These are phyloP conservation scores for Xylariaceae sp. DNA, from an alignment of 2,329 filamentous ascomycete genomes.

Conservation along the genomic window DNA sequence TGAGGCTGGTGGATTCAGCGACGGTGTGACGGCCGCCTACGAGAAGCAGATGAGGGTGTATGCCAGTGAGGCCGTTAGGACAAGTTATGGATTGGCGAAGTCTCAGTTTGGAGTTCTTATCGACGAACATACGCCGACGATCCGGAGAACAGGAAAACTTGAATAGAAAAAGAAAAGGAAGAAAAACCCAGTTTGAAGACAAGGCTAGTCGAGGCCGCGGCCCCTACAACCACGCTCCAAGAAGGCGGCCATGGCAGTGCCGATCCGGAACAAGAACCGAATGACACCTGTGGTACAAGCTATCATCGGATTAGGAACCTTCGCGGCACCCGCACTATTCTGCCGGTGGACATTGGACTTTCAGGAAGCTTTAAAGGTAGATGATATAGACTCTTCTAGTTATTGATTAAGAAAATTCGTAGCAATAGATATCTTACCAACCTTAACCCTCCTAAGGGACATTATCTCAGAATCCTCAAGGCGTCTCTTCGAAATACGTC, in stretches of 20 bases:
- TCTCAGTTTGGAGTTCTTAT: conserved; percentile 50
- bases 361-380: too few species aligned
- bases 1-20: conserved; percentile 59
- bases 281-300: too few species aligned
- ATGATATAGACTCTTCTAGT: too few species aligned
- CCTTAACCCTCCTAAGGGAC: too few species aligned
- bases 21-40: conserved; percentile 61
- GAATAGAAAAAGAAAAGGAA: not conserved
- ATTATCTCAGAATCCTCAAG: too few species aligned
- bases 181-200: not conserved
- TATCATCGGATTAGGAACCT: too few species aligned
- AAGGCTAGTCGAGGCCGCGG: not conserved
- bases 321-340: too few species aligned
- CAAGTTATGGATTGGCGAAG: conserved; percentile 57
- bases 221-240: conserved; percentile 4
- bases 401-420: too few species aligned
- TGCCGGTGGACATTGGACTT: too few species aligned
- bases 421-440: too few species aligned
- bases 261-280: conserved; percentile 27
- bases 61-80: conserved; percentile 59
- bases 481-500: too few species aligned
- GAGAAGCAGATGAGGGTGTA: conserved; percentile 68
- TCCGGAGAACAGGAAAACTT: conserved; percentile 11
- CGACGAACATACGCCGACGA: conserved; percentile 26
- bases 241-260: not conserved